These are phyloP conservation scores for Fusarium marasasianum DNA, from an alignment of 2,329 filamentous ascomycete species.

Conservation along the genomic window DNA sequence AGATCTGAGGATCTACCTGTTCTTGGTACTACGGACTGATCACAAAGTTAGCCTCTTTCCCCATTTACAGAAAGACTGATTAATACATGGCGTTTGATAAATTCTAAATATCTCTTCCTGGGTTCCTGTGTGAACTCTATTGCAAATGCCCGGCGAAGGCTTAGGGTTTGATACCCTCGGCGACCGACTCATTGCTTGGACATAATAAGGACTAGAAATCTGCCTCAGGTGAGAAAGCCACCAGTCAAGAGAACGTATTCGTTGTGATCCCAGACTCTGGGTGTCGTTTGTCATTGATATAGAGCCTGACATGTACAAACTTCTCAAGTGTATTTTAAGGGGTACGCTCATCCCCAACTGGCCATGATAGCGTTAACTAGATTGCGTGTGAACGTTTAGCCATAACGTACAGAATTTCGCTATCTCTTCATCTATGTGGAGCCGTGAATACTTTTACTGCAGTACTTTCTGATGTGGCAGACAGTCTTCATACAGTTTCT, in stretches of 20 bases:
- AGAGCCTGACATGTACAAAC: background rate
- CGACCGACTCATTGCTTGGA: background rate
- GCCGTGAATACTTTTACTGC: background rate
- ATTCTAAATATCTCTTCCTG: background rate
- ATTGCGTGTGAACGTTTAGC: background rate
- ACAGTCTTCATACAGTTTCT: background rate
- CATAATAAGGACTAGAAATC: background rate
- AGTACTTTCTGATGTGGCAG: background rate
- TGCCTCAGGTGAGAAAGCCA: background rate
- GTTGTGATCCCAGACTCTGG: background rate
- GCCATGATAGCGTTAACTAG: background rate
- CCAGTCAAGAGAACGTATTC: background rate
- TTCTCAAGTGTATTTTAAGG: background rate
- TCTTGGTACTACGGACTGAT: background rate
- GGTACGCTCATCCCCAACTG: background rate
- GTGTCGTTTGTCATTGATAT: background rate
- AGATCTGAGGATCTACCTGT: background rate
- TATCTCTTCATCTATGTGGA: background rate
- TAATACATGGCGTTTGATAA: background rate
- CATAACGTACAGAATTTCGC: background rate
- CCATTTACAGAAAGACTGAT: background rate
- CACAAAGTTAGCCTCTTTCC: background rate
- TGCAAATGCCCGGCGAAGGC: background rate
- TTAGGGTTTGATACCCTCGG: background rate
- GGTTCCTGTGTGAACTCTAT: background rate